Evolutionary conservation across 2,329 filamentous ascomycete genomes (phyloP).

Genomic region (Beauveria australis): DNA sequence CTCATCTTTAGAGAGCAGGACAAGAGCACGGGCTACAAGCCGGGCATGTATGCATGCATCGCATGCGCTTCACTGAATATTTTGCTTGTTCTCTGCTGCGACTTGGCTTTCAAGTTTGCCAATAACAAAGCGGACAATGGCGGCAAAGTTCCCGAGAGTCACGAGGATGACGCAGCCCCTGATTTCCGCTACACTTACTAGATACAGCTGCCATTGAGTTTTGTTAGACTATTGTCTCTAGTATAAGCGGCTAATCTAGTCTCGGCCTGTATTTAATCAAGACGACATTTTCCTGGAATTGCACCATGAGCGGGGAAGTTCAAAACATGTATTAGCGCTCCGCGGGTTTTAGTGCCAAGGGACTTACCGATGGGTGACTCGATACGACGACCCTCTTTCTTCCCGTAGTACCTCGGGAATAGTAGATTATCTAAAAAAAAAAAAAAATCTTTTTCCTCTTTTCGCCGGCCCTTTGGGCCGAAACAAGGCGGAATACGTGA

Average conservation of each 20-base stretch:
- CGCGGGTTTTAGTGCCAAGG: too few relatives aligned
- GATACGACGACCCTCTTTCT: too few relatives aligned
- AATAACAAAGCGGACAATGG: conserved; percentile 46
- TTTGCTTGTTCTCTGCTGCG: conserved; percentile 34
- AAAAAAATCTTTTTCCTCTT: too few relatives aligned
- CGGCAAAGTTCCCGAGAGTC: conserved; percentile 42
- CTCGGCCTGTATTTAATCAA: too few relatives aligned
- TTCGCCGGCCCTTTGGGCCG: too few relatives aligned
- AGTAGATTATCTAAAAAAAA: too few relatives aligned
- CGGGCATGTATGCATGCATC: conserved; percentile 48
- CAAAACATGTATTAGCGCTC: too few relatives aligned
- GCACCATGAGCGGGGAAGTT: too few relatives aligned
- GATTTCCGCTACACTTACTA: conserved; percentile 12
- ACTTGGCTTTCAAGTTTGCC: conserved; percentile 31
- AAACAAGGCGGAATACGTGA: too few relatives aligned
- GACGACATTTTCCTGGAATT: too few relatives aligned
- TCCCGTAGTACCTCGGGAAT: too few relatives aligned
- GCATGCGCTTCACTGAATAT: conserved; percentile 39
- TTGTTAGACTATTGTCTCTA: neutral
- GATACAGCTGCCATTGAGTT: neutral
- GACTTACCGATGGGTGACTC: too few relatives aligned
- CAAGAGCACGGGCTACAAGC: conserved; percentile 40
- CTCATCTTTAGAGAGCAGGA: conserved; percentile 61
- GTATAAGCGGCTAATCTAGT: neutral
- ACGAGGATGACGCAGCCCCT: conserved; percentile 21